Evolutionary conservation across 2,329 filamentous ascomycete genomes (phyloP).

Genomic region (Xylaria sp.): DNA sequence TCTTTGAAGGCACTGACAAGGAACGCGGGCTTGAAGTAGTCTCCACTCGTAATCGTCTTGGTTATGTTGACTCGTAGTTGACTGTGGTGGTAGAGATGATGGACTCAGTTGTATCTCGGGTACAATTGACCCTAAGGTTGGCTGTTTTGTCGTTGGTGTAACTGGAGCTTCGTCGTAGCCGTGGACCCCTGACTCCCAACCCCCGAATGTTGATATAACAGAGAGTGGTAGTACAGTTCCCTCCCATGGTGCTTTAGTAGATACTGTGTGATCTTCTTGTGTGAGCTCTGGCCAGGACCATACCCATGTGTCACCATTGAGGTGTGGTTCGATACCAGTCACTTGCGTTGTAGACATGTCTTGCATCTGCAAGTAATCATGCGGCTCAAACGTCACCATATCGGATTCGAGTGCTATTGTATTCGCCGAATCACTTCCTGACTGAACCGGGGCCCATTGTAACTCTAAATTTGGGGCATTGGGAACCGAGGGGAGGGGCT

Average conservation of each 20-base stretch:
- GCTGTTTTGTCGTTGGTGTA: conserved; percentile 10
- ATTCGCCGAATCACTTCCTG: not conserved
- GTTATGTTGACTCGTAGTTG: not conserved
- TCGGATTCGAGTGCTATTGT: not conserved
- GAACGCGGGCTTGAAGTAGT: conserved; percentile 3
- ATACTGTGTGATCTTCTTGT: not conserved
- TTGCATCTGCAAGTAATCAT: conserved; percentile 22
- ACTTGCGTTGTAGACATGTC: conserved; percentile 3
- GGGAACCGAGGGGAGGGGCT: not conserved
- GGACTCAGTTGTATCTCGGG: conserved; percentile 16
- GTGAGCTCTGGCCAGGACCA: conserved; percentile 17
- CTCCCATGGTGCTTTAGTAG: conserved; percentile 4
- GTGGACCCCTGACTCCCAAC: not conserved
- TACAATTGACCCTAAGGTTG: not conserved
- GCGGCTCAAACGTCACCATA: conserved; percentile 16
- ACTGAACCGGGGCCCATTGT: not conserved
- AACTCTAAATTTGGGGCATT: conserved; percentile 7
- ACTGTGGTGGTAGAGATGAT: not conserved
- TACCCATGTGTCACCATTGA: conserved; percentile 5
- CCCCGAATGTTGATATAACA: conserved; percentile 1
- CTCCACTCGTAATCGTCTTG: conserved; percentile 9
- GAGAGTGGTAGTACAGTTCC: not conserved
- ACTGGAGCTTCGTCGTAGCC: conserved; percentile 16
- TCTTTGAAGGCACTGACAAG: conserved; percentile 28
- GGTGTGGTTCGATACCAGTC: conserved; percentile 4